Evolutionary conservation across 257 asterid genomes (phyloP).

Genomic region (Solanum etuberosum): DNA sequence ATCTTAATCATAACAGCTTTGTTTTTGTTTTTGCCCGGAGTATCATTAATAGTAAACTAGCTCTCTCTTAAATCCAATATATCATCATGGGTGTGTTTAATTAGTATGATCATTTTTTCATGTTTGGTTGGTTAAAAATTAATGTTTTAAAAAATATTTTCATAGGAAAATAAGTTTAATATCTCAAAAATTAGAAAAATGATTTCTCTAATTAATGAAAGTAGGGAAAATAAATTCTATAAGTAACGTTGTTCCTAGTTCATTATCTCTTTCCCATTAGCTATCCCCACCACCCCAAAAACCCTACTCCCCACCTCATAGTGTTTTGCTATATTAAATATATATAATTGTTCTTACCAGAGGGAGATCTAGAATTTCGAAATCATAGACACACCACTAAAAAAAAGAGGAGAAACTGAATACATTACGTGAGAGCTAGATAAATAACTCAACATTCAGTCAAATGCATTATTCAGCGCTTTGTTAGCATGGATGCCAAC

Average conservation of each 20-base stretch:
- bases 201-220: background rate
- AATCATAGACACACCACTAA: too few relatives aligned
- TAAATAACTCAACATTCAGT: background rate
- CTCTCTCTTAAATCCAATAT: background rate
- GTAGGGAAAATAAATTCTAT: background rate
- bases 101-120: background rate
- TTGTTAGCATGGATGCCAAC: background rate
- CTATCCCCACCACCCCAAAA: background rate
- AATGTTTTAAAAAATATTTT: background rate
- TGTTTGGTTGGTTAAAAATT: background rate
- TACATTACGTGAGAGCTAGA: background rate
- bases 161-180: background rate
- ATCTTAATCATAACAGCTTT: background rate
- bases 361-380: background rate
- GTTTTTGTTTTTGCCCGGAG: background rate
- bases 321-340: background rate
- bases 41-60: background rate
- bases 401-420: background rate
- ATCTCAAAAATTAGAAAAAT: background rate
- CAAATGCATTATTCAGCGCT: background rate
- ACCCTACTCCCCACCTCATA: background rate
- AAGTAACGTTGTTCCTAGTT: background rate
- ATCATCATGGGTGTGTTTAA: background rate
- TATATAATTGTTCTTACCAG: background rate
- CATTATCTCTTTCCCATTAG: background rate